Base-by-base conservation (phyloP, 164 flowering plant species). In the Umbellularia californica region DNA sequence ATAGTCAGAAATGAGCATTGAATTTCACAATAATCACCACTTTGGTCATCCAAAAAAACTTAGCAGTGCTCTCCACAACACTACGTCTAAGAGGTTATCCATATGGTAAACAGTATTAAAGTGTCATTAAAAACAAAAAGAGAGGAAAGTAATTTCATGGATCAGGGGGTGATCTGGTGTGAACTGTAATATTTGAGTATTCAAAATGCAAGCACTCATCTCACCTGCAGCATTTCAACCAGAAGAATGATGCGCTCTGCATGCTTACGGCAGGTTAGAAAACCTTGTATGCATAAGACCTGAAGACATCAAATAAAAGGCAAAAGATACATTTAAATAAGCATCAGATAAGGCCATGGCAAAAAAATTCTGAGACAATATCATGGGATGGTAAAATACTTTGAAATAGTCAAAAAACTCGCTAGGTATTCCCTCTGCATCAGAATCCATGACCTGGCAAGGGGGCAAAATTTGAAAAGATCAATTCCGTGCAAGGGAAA, bases 341-440 rank as follows among this genome's bases (percentile, higher is more conserved):
- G 50, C 17, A 35, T 62, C 17, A 7, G 47, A 47, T 12, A 65
- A 28, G 60, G 41, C 3, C n/a, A n/a, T 14, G 15, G 30, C 62
- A 9, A 4, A 55, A 17, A 63, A 50, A 17, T 24, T 30, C 22
- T 58, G 19, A 55, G 27, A 22, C 24, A 23, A 41, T 41, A 41
- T 41, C 47, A 66, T 41, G 14, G 23, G 24, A 2, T 33, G 6
- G 3, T 22, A 52, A 64, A 33, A 25, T 85, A 94, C 99, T 81
- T 96, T 96, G 76, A 94, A 96, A 83, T 96, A 96, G 81, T 96
- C 97, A 79, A 96, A 96, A 83, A 94, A 94, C 82, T 96, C 99
- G 82, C 99, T 96, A 58, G 99, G 99, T 83, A 89, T 84, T 73
- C 99, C 99, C 82, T 96, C 99, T 58, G 99, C 99, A 91, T 96